Evolutionary conservation across 2,329 filamentous ascomycete species (phyloP).

Genomic region (Emergomyces pasteurianus): DNA sequence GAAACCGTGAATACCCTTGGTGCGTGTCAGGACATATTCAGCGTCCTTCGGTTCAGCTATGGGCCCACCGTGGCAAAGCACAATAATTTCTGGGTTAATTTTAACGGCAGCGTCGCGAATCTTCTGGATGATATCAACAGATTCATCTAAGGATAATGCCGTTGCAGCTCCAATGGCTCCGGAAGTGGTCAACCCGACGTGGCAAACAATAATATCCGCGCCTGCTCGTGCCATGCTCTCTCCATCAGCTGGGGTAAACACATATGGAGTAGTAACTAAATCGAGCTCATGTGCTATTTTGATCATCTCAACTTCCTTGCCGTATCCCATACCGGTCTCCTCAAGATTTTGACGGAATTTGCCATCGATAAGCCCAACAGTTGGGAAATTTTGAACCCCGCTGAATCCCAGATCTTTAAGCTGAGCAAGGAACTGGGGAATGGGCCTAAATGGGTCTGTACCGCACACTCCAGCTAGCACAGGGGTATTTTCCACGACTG

Average conservation of each 20-base stretch:
- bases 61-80: conserved; percentile 59
- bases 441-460: conserved; percentile 56
- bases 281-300: conserved; percentile 46
- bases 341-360: conserved; percentile 56
- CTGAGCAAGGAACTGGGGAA: conserved; percentile 47
- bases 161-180: conserved; percentile 53
- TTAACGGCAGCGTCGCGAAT: conserved; percentile 49
- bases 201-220: conserved; percentile 55
- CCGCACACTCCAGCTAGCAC: conserved; percentile 61
- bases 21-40: conserved; percentile 48
- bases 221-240: conserved; percentile 51
- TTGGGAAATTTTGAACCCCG: conserved; percentile 63
- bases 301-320: conserved; percentile 55
- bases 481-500: conserved; percentile 50
- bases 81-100: conserved; percentile 48
- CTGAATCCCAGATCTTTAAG: conserved; percentile 52
- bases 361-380: conserved; percentile 59
- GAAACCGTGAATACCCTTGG: conserved; percentile 57
- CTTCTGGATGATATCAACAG: conserved; percentile 48
- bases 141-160: conserved; percentile 52
- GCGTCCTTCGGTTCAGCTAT: conserved; percentile 54
- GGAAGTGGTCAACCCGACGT: conserved; percentile 55
- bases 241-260: conserved; percentile 52
- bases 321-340: conserved; percentile 60
- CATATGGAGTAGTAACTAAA: conserved; percentile 57